These are phyloP conservation scores for Colletotrichum higginsianum DNA, from an alignment of 2,329 filamentous ascomycete genomes.

Conservation along the genomic window DNA sequence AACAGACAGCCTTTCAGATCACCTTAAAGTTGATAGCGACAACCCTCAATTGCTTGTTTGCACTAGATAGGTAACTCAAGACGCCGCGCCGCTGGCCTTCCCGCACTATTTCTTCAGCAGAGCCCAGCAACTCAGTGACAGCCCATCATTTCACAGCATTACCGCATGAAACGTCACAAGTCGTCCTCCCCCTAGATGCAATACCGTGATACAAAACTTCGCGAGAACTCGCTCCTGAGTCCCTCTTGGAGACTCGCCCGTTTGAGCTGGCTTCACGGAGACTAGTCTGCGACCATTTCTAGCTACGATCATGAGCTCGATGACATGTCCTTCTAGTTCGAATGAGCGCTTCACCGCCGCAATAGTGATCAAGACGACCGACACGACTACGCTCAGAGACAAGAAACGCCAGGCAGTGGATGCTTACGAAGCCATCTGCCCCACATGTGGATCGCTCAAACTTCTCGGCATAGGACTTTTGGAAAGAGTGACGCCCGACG, in stretches of 20 bases:
- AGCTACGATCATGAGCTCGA: neutral
- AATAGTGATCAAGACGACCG: neutral
- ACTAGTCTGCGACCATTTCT: too few species aligned
- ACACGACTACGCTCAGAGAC: neutral
- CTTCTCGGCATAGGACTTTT: neutral
- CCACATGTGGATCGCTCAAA: neutral
- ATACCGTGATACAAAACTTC: too few species aligned
- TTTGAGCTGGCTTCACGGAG: neutral
- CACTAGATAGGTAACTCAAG: neutral
- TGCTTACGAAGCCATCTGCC: neutral
- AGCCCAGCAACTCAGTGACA: neutral
- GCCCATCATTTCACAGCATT: conserved; percentile 11
- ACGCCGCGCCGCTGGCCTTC: neutral
- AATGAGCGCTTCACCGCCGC: neutral
- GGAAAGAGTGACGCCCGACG: neutral
- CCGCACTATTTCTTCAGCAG: neutral
- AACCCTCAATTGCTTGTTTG: neutral
- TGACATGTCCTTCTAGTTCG: neutral
- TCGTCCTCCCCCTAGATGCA: neutral
- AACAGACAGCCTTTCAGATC: too few species aligned
- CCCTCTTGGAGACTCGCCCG: neutral
- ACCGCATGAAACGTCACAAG: conserved; percentile 9
- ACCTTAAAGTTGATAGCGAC: neutral
- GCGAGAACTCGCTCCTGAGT: neutral
- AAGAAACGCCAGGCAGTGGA: neutral